Base-by-base conservation (phyloP, 495 filamentous ascomycete species). In the Podospora bellae-mahoneyi region DNA sequence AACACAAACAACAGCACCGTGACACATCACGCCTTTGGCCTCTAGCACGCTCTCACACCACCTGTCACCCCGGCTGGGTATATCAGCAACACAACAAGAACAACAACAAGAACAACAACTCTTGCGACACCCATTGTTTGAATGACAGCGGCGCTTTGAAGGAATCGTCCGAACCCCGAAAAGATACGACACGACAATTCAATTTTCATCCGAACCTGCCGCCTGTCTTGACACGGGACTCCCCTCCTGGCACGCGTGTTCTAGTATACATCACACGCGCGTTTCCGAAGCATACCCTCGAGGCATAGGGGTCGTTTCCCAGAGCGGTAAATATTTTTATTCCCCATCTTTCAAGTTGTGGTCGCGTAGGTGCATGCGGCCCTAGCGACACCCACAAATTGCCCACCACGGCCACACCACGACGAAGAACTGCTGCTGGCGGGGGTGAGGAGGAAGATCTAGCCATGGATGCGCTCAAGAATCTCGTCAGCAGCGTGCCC, bases 401-500 rank as follows among this genome's bases (percentile, higher is more conserved):
- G 23, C 30, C 39, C 74, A 77, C 66, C 23, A 77, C 75, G 75
- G 75, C 75, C 53, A 5, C 28, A 30, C 3, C 39, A 70, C 58
- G 16, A 28, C 67, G 61, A 28, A 69, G 62, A 32, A 56, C 64
- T 19, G 20, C 60, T 27, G 66, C 63, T 28, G 66, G 65, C 55
- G 71, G 65, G 34, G 72, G 65, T 27, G 75, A 75, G 67, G 75
- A 78, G 67, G 71, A 71, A 53, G 71, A 79, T 68, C 65, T 83
- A 75, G 74, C 80, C 68, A 85, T 88, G 79, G 89, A 92, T 70
- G 87, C 89, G 18, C 77, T 92, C 60, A 83, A 82, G 65, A 84
- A 87, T 63, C 85, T 94, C 64, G 80, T 84, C 67, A 84, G 67
- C 82, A 88, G 83, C 68, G 76, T 92, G 5, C 91, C 91, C 23